Evolutionary conservation across 768 basidiomycete species (phyloP).

Genomic region (Boletales sp.): DNA sequence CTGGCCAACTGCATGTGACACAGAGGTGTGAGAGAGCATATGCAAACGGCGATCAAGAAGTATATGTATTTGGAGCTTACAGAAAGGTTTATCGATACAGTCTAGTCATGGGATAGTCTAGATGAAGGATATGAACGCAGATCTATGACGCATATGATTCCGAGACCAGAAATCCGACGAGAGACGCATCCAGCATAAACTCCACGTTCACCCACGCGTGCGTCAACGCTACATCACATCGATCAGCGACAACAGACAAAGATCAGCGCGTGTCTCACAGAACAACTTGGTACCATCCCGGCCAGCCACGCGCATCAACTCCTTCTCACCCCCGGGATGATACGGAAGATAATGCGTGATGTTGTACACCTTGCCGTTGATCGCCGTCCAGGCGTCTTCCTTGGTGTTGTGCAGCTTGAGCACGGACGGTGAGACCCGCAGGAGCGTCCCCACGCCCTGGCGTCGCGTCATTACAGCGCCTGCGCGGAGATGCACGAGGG

Average conservation of each 20-base stretch:
- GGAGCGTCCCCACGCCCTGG: constrained; percentile 66
- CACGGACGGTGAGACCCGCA: constrained; percentile 71
- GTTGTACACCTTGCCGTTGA: constrained; percentile 95
- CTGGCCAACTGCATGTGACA: constrained; percentile 3
- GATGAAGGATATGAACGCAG: constrained; percentile 1
- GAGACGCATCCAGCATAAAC: constrained; percentile 88
- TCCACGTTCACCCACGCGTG: constrained; percentile 99
- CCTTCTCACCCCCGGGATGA: constrained; percentile 92
- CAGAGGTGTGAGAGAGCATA: constrained; percentile 6
- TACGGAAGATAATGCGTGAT: constrained; percentile 88
- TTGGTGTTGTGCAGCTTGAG: constrained; percentile 11
- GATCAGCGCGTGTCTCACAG: constrained; percentile 47
- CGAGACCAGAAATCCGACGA: constrained; percentile 85
- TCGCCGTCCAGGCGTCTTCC: constrained; percentile 85
- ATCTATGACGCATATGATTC: constrained; percentile 50
- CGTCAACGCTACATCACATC: constrained; percentile 57
- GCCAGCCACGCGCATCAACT: constrained; percentile 93
- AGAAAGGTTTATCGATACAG: not conserved
- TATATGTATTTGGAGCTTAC: no score
- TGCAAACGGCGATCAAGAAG: no score
- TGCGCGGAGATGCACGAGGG: not conserved
- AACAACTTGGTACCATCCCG: constrained; percentile 94
- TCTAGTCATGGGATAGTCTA: not conserved
- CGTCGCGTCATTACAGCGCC: not conserved
- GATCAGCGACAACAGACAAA: constrained; percentile 2